Conservation (phyloP, 1,284 basidiomycete genomes). For the Pyrrhoderma noxium region DNA sequence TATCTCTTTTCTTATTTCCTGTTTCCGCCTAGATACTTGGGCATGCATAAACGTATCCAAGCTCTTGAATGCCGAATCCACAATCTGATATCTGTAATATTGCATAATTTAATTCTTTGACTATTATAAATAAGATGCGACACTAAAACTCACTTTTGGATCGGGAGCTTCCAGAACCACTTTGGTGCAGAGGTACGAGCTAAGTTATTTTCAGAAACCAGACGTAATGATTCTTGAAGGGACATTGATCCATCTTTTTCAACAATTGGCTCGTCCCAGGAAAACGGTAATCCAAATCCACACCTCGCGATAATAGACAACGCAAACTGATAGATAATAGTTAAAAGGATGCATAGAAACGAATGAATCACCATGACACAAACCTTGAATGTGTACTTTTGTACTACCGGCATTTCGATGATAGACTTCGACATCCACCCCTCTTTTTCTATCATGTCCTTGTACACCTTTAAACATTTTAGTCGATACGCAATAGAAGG, state of each 20-base stretch:
- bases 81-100: slow-evolving; percentile 23
- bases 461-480: slow-evolving; percentile 28
- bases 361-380: background rate
- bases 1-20: slow-evolving; percentile 25
- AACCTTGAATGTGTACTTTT: slow-evolving; percentile 40
- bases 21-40: slow-evolving; percentile 33
- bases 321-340: slow-evolving; percentile 30
- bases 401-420: slow-evolving; percentile 33
- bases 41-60: slow-evolving; percentile 33
- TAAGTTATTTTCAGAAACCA: slow-evolving; percentile 29
- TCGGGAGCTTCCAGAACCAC: slow-evolving; percentile 38
- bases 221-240: slow-evolving; percentile 37
- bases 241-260: slow-evolving; percentile 33
- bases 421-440: slow-evolving; percentile 34
- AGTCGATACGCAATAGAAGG: too few relatives aligned
- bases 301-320: slow-evolving; percentile 43
- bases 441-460: slow-evolving; percentile 37
- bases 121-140: background rate
- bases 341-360: background rate
- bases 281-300: slow-evolving; percentile 44
- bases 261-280: slow-evolving; percentile 33
- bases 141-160: slow-evolving; percentile 30
- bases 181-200: slow-evolving; percentile 30
- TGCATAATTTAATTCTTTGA: too few relatives aligned
- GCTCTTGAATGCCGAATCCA: slow-evolving; percentile 25